Conservation (phyloP, 106 monocot genomes). For the Chionographis japonica region DNA sequence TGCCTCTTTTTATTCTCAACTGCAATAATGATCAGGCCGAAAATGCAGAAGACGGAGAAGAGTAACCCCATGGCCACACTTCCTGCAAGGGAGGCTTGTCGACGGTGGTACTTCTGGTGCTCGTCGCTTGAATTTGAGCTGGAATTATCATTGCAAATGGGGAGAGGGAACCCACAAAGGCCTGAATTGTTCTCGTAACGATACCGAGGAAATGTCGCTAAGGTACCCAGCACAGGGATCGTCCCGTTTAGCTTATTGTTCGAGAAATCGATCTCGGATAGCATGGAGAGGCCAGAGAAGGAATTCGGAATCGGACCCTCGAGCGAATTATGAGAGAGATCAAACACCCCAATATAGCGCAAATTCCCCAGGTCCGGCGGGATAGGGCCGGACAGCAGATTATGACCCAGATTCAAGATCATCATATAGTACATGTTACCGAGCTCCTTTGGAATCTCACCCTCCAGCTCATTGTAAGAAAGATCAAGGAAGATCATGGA, state of each 20-base stretch:
- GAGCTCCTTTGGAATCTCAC: slow-evolving; percentile 58
- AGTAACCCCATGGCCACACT: slow-evolving; percentile 62
- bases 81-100: slow-evolving; percentile 62
- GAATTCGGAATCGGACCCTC: slow-evolving; percentile 61
- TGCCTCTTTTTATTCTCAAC: slow-evolving; percentile 54
- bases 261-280: slow-evolving; percentile 84
- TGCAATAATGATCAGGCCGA: slow-evolving; percentile 47
- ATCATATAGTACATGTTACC: slow-evolving; percentile 68
- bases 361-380: slow-evolving; percentile 51
- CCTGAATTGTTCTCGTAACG: slow-evolving; percentile 74
- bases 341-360: slow-evolving; percentile 54
- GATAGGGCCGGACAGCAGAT: slow-evolving; percentile 55
- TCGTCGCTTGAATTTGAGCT: slow-evolving; percentile 6
- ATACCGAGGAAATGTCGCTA: slow-evolving; percentile 53
- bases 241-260: slow-evolving; percentile 75
- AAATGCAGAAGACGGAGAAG: slow-evolving; percentile 65
- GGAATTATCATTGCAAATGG: slow-evolving; percentile 9
- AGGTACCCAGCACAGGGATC: slow-evolving; percentile 72
- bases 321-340: slow-evolving; percentile 74
- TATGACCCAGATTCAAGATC: slow-evolving; percentile 88
- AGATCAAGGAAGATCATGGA: slow-evolving; percentile 90
- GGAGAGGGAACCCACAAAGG: slow-evolving; percentile 73
- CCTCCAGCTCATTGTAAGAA: slow-evolving; percentile 66
- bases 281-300: slow-evolving; percentile 53
- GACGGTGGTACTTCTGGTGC: slow-evolving; percentile 35